phyloP scores from a whole-genome alignment of 83 land plant genomes.

The Isoetes engelmannii region DNA sequence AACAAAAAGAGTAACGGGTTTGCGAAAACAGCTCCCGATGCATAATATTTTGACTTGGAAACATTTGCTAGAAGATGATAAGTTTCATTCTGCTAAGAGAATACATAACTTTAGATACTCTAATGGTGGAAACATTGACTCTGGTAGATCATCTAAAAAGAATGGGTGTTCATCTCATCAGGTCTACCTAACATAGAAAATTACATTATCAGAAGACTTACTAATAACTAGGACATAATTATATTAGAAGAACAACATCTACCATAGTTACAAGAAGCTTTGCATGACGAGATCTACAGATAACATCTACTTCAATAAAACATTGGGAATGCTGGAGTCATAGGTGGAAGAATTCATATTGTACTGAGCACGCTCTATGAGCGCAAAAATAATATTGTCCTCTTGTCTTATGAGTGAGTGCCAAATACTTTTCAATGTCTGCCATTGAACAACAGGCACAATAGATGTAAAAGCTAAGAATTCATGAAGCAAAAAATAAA shows the following conservation, averaged over 20 bases:
- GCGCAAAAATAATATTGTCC: conserved; percentile 71
- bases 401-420: conserved; percentile 75
- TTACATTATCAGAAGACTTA: neutral
- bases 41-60: no score
- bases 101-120: conserved; percentile 57
- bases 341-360: conserved; percentile 63
- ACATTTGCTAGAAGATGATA: no score
- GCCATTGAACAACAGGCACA: no score
- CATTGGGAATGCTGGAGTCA: conserved; percentile 38
- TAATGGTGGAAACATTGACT: conserved; percentile 71
- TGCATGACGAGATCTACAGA: no score
- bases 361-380: conserved; percentile 72
- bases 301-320: conserved; percentile 13
- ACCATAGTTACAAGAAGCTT: no score
- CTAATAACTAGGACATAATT: neutral
- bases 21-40: no score
- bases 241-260: neutral
- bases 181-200: conserved; percentile 47
- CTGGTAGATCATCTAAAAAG: conserved; percentile 61
- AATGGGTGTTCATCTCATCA: conserved; percentile 96
- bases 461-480: no score
- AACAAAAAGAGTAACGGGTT: no score
- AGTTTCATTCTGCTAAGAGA: no score
- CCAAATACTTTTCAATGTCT: conserved; percentile 55
- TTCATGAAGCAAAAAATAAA: no score